Base-by-base conservation (phyloP, 345 rosid species). In the Salix arbutifolia region DNA sequence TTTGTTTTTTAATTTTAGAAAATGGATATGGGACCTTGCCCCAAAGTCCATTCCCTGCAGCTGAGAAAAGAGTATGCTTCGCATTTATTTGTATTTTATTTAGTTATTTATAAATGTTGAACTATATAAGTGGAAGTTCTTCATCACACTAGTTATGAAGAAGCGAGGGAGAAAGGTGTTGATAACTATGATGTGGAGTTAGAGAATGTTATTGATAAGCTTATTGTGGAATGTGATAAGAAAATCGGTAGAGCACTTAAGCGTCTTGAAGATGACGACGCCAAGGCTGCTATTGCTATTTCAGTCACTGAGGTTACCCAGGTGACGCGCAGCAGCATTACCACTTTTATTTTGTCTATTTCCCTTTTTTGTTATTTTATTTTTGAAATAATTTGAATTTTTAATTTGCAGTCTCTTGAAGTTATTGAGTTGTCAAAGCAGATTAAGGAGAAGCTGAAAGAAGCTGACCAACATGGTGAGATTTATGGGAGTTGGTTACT, bases 11-110 rank as follows among this genome's bases (percentile, higher is more conserved):
- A 30, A 28, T 76, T 68, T 64, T 90, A 96, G 98, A 96, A 96
- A 91, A 96, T 96, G 99, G 99, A 96, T 81, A 93, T 96, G 99
- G 99, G 99, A 50, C 98, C 99, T 5, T 96, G 99, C 84, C 97
- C 99, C 30, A 96, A 96, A 85, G 97, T 94, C 74, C 99, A 96
- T 85, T 96, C 99, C 40, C 84, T 92, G 84, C 97, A 90, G 86
- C 91, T 96, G 80, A 85, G 99, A 80, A 94, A 94, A 90, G 98
- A 94, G 97, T 92, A 95, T 89, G 96, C 92, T 86, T 86, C 74
- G 0, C 35, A 19, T 58, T 58, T 58, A 19, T 77, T 70, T 31
- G 23, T 18, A n/a, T 21, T 46, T 0, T 14, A 25, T n/a, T 78
- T 37, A 4, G 26, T n/a, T 42, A 18, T 35, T 38, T 37, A 21